These are phyloP conservation scores for Gaultheria prostrata DNA, from an alignment of 148 eudicot genomes.

Conservation along the genomic window DNA sequence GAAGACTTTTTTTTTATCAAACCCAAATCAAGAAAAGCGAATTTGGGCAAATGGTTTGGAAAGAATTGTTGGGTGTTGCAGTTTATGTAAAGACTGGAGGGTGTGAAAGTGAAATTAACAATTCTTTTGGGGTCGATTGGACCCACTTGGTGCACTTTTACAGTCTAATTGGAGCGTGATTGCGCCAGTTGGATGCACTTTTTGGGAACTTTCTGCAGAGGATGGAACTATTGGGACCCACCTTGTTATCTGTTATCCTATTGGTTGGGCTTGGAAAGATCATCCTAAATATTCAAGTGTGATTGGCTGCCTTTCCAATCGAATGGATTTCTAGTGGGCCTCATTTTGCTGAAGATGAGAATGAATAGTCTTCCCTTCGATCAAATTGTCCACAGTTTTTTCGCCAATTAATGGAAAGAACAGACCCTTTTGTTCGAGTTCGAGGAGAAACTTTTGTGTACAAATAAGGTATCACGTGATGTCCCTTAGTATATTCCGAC, in stretches of 20 bases:
- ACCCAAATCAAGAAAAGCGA: constrained; percentile 5
- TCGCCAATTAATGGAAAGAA: neutral
- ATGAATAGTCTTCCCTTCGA: constrained; percentile 6
- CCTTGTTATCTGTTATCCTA: constrained; percentile 50
- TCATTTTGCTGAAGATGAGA: constrained; percentile 28
- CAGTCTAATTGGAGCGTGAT: constrained; percentile 13
- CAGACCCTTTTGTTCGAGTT: neutral
- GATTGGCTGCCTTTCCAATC: constrained; percentile 50
- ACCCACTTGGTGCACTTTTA: constrained; percentile 46
- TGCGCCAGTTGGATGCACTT: constrained; percentile 19
- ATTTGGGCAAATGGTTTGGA: neutral
- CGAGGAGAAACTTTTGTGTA: no score
- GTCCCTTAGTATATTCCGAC: no score
- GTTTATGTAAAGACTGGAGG: neutral
- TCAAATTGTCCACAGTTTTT: neutral
- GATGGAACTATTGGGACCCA: constrained; percentile 44
- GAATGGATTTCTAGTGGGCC: constrained; percentile 52
- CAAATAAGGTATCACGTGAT: no score
- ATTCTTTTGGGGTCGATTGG: neutral
- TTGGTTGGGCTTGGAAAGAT: constrained; percentile 48
- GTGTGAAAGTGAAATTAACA: neutral
- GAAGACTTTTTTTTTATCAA: neutral
- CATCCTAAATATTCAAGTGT: constrained; percentile 38
- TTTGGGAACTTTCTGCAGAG: constrained; percentile 4
- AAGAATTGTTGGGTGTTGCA: constrained; percentile 10